phyloP scores from a whole-genome alignment of 768 basidiomycete species.

The Amanita pallidorosea region DNA sequence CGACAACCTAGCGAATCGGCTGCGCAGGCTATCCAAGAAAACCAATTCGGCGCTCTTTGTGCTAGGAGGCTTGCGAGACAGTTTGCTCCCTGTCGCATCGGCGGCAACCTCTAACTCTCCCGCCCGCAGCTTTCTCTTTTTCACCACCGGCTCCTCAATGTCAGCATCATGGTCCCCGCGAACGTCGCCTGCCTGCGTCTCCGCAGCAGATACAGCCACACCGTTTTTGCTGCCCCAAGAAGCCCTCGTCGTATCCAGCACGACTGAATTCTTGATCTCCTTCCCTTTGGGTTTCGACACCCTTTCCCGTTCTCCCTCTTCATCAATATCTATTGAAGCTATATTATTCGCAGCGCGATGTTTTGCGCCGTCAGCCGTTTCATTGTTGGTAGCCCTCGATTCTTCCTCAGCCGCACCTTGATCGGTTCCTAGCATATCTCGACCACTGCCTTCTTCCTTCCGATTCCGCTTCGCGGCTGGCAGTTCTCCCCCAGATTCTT shows the following conservation, averaged over 20 bases:
- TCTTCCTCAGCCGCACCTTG: neutral
- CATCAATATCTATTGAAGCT: slow-evolving; percentile 4
- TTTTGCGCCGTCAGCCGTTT: neutral
- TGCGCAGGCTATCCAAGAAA: slow-evolving; percentile 28
- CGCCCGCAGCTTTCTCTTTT: slow-evolving; percentile 6
- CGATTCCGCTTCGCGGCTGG: neutral
- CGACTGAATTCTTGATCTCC: slow-evolving; percentile 14
- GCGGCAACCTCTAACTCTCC: neutral
- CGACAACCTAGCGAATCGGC: slow-evolving; percentile 42
- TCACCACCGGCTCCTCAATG: slow-evolving; percentile 1
- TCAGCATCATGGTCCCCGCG: neutral
- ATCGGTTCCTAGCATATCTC: neutral
- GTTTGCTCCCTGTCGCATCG: neutral
- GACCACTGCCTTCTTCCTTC: no score
- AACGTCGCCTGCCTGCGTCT: no score
- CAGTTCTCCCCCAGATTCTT: neutral
- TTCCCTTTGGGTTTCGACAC: slow-evolving; percentile 9
- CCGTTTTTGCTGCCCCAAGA: no score
- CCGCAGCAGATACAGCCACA: no score
- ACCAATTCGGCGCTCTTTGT: neutral
- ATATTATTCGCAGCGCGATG: neutral
- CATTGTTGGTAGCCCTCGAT: no score
- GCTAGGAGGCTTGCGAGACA: neutral
- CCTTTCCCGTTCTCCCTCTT: neutral
- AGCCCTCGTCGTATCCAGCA: slow-evolving; percentile 44